Percentiles rank a stretch among this genome's conserved stretches.
Evolutionary conservation across 2,329 filamentous ascomycete genomes (phyloP).

Genomic region (Alternaria arbusti): DNA sequence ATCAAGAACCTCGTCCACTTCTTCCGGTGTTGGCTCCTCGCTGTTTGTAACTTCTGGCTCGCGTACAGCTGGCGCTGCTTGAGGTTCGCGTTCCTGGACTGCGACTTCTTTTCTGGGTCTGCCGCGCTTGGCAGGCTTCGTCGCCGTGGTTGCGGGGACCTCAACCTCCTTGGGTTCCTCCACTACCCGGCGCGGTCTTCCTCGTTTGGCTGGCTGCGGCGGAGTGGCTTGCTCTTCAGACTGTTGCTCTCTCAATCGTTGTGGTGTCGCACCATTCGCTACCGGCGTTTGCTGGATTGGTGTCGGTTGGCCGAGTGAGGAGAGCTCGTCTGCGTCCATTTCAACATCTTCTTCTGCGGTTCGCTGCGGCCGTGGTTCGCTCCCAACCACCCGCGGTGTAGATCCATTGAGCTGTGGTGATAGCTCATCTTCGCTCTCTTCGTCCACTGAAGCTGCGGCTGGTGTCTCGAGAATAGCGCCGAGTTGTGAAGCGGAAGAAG

Average conservation of each 20-base stretch:
- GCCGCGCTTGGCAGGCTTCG: slow-evolving; percentile 15
- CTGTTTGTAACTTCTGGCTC: slow-evolving; percentile 16
- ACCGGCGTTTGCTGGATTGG: slow-evolving; percentile 9
- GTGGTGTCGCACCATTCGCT: background rate
- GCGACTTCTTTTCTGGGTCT: slow-evolving; percentile 16
- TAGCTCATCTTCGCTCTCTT: slow-evolving; percentile 39
- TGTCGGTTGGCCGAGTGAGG: slow-evolving; percentile 13
- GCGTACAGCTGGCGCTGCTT: slow-evolving; percentile 18
- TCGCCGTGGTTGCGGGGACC: background rate
- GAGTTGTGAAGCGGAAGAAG: slow-evolving; percentile 18
- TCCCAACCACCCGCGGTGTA: slow-evolving; percentile 4
- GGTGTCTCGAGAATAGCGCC: slow-evolving; percentile 21
- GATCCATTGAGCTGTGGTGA: slow-evolving; percentile 21
- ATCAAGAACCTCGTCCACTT: slow-evolving; percentile 10
- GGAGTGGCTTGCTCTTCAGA: background rate
- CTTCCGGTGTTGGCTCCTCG: background rate
- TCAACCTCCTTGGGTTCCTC: background rate
- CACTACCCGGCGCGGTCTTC: slow-evolving; percentile 8
- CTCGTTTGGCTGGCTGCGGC: slow-evolving; percentile 1
- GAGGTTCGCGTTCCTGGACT: slow-evolving; percentile 4
- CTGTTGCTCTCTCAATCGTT: background rate
- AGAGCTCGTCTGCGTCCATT: slow-evolving; percentile 28
- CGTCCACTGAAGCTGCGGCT: slow-evolving; percentile 16
- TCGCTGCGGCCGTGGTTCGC: background rate
- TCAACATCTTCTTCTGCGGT: slow-evolving; percentile 17